Conservation (phyloP, 2,329 filamentous ascomycete genomes). For the Calonectria naviculata region DNA sequence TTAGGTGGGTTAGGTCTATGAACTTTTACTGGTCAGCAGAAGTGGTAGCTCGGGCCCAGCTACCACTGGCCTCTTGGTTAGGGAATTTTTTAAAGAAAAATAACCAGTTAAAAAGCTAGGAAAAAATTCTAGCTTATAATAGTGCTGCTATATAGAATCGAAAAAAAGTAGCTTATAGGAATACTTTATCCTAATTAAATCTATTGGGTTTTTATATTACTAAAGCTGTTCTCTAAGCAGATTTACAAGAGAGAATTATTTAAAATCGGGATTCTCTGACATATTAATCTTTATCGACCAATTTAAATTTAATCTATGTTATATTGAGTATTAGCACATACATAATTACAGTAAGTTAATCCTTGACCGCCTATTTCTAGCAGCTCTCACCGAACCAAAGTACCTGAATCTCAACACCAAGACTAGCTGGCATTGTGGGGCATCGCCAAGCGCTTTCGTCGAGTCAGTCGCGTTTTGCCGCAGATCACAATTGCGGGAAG, state of each 20-base stretch:
- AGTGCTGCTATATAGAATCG: too few species aligned
- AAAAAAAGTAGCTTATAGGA: neutral
- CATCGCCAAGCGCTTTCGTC: neutral
- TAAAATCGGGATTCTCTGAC: neutral
- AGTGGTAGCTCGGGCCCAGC: too few species aligned
- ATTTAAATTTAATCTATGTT: neutral
- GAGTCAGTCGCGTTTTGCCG: neutral
- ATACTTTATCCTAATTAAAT: too few species aligned
- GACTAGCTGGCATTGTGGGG: neutral
- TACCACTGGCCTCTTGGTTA: too few species aligned
- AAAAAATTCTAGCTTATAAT: too few species aligned
- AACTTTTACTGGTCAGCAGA: too few species aligned
- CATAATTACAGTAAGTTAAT: neutral
- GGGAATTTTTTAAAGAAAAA: too few species aligned
- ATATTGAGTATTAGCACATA: neutral
- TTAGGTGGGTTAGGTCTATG: too few species aligned
- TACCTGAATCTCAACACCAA: neutral
- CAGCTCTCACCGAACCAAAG: neutral
- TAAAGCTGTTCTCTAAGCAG: too few species aligned
- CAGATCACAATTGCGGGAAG: neutral
- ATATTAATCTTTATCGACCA: neutral
- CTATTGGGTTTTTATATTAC: too few species aligned
- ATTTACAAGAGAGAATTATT: neutral
- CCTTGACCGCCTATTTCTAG: neutral
- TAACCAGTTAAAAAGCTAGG: too few species aligned